phyloP scores from a whole-genome alignment of 140 eudicot species.

The Ambrosia hybrid region DNA sequence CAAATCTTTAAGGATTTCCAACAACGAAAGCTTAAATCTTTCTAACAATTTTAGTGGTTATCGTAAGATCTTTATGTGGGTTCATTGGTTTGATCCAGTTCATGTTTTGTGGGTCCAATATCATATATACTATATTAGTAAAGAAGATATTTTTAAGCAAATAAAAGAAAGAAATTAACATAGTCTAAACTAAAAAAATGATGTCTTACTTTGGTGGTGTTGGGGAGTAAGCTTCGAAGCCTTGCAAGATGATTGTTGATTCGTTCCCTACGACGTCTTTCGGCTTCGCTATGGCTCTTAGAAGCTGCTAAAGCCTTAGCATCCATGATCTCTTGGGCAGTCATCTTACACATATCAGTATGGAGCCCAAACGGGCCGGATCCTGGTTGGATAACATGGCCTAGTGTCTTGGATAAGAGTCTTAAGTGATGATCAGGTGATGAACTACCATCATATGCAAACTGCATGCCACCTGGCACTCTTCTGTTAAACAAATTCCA shows the following conservation, averaged over 20 bases:
- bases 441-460: conserved; percentile 44
- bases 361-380: conserved; percentile 83
- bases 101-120: no score
- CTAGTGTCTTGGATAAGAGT: conserved; percentile 54
- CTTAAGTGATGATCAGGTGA: conserved; percentile 58
- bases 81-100: no score
- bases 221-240: conserved; percentile 87
- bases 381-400: conserved; percentile 64
- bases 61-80: no score
- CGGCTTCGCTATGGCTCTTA: conserved; percentile 95
- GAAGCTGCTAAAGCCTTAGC: conserved; percentile 99
- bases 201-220: conserved; percentile 78
- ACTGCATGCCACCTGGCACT: conserved; percentile 51
- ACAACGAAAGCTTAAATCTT: conserved; percentile 25
- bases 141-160: not conserved
- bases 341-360: conserved; percentile 72
- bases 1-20: conserved; percentile 31
- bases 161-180: not conserved
- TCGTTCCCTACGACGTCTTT: conserved; percentile 88
- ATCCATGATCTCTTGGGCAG: conserved; percentile 97
- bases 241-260: conserved; percentile 89
- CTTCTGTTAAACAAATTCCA: conserved; percentile 55
- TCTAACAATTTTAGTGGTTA: not conserved
- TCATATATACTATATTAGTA: no score
- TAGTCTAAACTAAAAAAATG: not conserved